Base-by-base conservation (phyloP, 2,329 filamentous ascomycete species). In the Colletotrichum navitas region DNA sequence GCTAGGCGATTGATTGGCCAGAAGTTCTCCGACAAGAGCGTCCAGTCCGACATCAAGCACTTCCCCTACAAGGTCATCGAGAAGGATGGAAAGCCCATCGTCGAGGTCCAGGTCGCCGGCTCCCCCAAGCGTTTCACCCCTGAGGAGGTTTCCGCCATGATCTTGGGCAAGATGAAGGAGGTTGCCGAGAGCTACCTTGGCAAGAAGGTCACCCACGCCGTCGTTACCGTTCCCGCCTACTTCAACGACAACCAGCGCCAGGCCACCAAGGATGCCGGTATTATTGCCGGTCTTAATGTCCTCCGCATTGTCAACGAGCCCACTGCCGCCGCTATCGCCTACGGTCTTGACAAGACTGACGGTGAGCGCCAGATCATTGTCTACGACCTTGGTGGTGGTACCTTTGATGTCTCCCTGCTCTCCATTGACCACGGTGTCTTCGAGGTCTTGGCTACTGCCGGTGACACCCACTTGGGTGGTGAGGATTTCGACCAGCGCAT, bases 241-340 rank as follows among this genome's bases (percentile, higher is more conserved):
- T 98, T 98, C 93, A 97, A 97, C 86, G 95, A 97, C 87, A 95
- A 94, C 86, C 95, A 98, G 89, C 91, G 95, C 86, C 94, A 97
- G 85, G 94, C 95, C 74, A 97, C 94, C 85, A 97, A 97, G 91
- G 94, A 97, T 81, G 95, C 95, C 78, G 95, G 94, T 83, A 88
- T 88, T 75, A 97, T 98, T 80, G 94, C 95, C 80, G 95, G 95
- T 81, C 90, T 98, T 74, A 97, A 97, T 83, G 94, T 97, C 79
- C 93, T 97, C 81, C 94, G 95, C 87, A 94, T 98, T 75, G 94
- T 97, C 81, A 97, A 97, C 88, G 95, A 97, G 85, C 95, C 95
- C 79, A 97, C 95, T 79, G 95, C 95, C 81, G 95, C 95, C 81
- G 95, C 94, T 84, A 94, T 97, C 81, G 95, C 95, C 78, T 97